phyloP scores from a whole-genome alignment of 345 rosid genomes.

The Citrus medica region DNA sequence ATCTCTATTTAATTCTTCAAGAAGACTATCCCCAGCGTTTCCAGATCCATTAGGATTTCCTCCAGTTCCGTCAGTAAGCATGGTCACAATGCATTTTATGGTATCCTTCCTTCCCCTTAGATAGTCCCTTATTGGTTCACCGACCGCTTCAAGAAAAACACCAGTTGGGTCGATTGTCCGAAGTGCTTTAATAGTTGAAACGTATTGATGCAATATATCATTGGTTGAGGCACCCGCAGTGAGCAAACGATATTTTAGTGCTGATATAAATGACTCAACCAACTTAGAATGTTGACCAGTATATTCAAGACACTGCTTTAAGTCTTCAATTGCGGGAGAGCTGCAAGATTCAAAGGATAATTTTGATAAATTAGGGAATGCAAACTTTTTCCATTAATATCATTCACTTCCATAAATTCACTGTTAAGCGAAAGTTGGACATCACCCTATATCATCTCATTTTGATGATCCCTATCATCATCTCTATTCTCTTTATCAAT shows the following conservation, averaged over 20 bases:
- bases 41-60: slow-evolving; percentile 83
- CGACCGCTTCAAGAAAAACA: slow-evolving; percentile 91
- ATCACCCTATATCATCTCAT: neutral
- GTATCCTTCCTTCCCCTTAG: slow-evolving; percentile 92
- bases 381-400: neutral
- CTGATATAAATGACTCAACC: slow-evolving; percentile 88
- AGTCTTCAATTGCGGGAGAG: slow-evolving; percentile 91
- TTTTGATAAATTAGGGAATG: slow-evolving; percentile 12
- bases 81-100: slow-evolving; percentile 91
- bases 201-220: slow-evolving; percentile 97
- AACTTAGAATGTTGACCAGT: slow-evolving; percentile 95
- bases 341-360: slow-evolving; percentile 39
- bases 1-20: slow-evolving; percentile 92
- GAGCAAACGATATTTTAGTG: slow-evolving; percentile 80
- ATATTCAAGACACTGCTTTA: slow-evolving; percentile 90
- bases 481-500: no score
- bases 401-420: slow-evolving; percentile 3
- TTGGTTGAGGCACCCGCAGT: slow-evolving; percentile 99
- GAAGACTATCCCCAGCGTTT: slow-evolving; percentile 91
- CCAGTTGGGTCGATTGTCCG: slow-evolving; percentile 93
- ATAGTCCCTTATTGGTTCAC: slow-evolving; percentile 95
- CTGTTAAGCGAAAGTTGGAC: neutral
- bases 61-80: slow-evolving; percentile 94
- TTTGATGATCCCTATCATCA: neutral
- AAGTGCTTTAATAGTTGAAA: slow-evolving; percentile 93